Conservation (phyloP, 805 yeast genomes). For the Saccharomycopsis sp. region DNA sequence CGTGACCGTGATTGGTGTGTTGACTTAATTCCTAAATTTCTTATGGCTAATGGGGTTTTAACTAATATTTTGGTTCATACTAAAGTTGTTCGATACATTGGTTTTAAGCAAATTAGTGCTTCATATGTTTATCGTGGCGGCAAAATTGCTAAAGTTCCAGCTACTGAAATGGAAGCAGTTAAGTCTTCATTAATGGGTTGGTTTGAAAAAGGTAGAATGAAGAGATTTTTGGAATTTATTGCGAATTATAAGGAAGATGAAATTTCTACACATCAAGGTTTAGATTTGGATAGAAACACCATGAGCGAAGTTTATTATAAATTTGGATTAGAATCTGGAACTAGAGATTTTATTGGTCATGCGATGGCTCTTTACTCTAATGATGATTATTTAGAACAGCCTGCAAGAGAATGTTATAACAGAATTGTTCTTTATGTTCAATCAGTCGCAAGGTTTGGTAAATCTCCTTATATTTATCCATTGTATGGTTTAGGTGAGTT, state of each 20-base stretch:
- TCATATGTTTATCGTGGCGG: constrained; percentile 89
- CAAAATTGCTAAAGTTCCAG: constrained; percentile 88
- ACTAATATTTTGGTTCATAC: constrained; percentile 94
- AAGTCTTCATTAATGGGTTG: constrained; percentile 90
- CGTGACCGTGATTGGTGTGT: constrained; percentile 97
- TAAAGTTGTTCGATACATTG: constrained; percentile 91
- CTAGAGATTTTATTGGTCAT: constrained; percentile 95
- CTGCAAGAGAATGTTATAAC: constrained; percentile 88
- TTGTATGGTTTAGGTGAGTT: constrained; percentile 94
- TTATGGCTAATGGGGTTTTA: constrained; percentile 96
- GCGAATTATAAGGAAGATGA: constrained; percentile 76
- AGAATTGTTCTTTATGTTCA: constrained; percentile 79
- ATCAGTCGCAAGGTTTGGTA: constrained; percentile 91
- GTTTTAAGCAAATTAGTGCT: constrained; percentile 94
- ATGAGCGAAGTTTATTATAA: constrained; percentile 88
- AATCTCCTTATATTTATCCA: constrained; percentile 94
- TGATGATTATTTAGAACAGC: constrained; percentile 80
- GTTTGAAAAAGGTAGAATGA: constrained; percentile 93
- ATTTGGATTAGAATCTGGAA: constrained; percentile 86
- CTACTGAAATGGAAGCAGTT: constrained; percentile 86
- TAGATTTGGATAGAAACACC: constrained; percentile 78
- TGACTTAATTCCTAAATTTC: constrained; percentile 90
- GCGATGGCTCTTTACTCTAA: constrained; percentile 97
- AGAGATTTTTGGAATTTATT: constrained; percentile 83
- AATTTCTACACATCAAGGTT: constrained; percentile 72